phyloP scores from a whole-genome alignment of 1,139 yeast genomes.

The Suhomyces ambrosiae region DNA sequence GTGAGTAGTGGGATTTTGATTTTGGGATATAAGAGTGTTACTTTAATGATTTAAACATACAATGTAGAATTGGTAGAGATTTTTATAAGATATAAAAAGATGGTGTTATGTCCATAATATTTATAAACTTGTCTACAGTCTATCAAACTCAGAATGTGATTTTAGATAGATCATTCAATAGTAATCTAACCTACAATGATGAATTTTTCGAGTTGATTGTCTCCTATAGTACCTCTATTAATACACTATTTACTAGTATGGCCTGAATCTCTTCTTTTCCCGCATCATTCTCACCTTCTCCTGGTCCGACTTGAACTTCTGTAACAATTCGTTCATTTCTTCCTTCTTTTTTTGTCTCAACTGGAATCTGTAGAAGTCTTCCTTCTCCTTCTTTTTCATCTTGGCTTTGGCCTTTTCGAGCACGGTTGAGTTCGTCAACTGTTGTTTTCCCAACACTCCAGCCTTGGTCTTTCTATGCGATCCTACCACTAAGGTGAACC shows the following conservation, averaged over 20 bases:
- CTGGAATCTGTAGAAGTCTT: constrained; percentile 95
- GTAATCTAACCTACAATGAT: too few relatives aligned
- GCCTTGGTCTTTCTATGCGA: constrained; percentile 79
- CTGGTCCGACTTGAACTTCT: constrained; percentile 87
- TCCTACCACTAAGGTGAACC: constrained; percentile 88
- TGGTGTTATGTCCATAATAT: too few relatives aligned
- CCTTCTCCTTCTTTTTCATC: constrained; percentile 77
- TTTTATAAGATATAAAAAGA: too few relatives aligned
- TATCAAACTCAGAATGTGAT: too few relatives aligned
- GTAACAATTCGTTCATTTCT: constrained; percentile 84
- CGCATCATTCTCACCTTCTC: constrained; percentile 76
- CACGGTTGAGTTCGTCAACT: constrained; percentile 46
- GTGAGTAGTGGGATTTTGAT: constrained; percentile 1
- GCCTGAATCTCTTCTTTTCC: constrained; percentile 81
- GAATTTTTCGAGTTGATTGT: too few relatives aligned
- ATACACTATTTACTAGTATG: constrained; percentile 54
- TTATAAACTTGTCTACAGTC: too few relatives aligned
- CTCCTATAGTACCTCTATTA: neutral
- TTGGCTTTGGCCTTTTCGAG: constrained; percentile 50
- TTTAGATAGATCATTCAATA: too few relatives aligned
- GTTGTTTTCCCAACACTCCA: constrained; percentile 61
- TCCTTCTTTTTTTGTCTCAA: constrained; percentile 89
- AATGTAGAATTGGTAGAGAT: too few relatives aligned
- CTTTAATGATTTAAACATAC: too few relatives aligned
- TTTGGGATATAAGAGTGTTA: too few relatives aligned